phyloP scores from a whole-genome alignment of 371 early-diverging fungal species.

The Saksenaea vasiformis region DNA sequence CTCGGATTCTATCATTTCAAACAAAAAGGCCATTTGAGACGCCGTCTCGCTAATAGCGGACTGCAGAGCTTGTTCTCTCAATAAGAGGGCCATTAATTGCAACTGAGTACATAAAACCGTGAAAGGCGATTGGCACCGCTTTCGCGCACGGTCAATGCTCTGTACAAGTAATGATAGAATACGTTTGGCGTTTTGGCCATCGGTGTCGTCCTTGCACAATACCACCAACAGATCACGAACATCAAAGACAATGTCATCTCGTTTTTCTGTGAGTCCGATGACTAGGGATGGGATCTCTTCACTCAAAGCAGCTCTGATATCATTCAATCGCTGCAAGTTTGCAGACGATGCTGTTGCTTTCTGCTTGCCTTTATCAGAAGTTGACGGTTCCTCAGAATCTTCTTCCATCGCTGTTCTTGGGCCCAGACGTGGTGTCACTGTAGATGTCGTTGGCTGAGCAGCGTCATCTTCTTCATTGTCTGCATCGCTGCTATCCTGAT shows the following conservation, averaged over 20 bases:
- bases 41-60: conserved; percentile 42
- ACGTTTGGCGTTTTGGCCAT: conserved; percentile 38
- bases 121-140: conserved; percentile 11
- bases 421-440: not conserved
- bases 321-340: conserved; percentile 45
- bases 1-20: conserved; percentile 37
- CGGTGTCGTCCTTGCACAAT: conserved; percentile 54
- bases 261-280: conserved; percentile 63
- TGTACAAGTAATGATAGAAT: conserved; percentile 40
- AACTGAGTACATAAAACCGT: conserved; percentile 49
- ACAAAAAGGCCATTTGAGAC: conserved; percentile 43
- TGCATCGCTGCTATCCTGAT: conserved; percentile 6
- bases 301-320: conserved; percentile 53
- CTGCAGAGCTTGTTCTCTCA: conserved; percentile 60
- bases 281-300: conserved; percentile 50
- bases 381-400: conserved; percentile 28
- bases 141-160: conserved; percentile 33
- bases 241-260: conserved; percentile 70
- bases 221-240: conserved; percentile 68
- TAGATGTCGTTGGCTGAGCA: conserved; percentile 2
- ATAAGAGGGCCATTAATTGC: conserved; percentile 67
- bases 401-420: conserved; percentile 12
- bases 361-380: conserved; percentile 32
- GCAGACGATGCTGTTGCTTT: conserved; percentile 32
- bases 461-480: conserved; percentile 24